phyloP scores from a whole-genome alignment of 345 rosid genomes.

The Fremontodendron californicum region DNA sequence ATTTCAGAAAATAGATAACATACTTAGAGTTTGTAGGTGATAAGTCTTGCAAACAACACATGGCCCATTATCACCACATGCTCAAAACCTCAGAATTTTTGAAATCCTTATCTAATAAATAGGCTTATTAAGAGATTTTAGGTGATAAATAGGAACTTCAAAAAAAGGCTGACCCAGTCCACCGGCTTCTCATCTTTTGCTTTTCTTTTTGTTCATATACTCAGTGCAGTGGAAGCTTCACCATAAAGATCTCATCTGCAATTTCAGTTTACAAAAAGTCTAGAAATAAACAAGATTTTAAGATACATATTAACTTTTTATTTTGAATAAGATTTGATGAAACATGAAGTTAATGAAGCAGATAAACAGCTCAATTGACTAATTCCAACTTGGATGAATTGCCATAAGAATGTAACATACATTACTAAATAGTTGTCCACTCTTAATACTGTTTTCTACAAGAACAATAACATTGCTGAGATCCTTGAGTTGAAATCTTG shows the following conservation, averaged over 20 bases:
- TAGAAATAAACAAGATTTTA: constrained; percentile 7
- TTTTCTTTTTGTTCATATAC: constrained; percentile 13
- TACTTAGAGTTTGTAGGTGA: no score
- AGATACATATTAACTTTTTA: neutral
- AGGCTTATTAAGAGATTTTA: neutral
- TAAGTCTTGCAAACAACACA: no score
- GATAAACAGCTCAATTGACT: constrained; percentile 4
- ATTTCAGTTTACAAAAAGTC: constrained; percentile 6
- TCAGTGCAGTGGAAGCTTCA: constrained; percentile 12
- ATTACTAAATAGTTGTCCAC: no score
- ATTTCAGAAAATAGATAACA: no score
- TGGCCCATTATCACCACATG: no score
- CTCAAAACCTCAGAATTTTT: no score
- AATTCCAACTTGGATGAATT: neutral
- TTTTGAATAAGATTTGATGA: neutral
- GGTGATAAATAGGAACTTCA: constrained; percentile 15
- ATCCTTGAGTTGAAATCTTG: neutral
- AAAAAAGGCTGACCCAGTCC: constrained; percentile 15
- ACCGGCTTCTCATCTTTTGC: constrained; percentile 9
- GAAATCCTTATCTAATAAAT: neutral
- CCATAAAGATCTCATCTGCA: constrained; percentile 8
- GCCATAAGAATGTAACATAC: no score
- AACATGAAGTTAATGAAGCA: neutral
- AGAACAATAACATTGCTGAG: neutral
- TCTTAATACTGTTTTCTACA: no score